A percentile compares a stretch with the other conserved stretches of the same genome.
Conservation (phyloP, 73 alveolate species). For the Paramecium octaurelia region DNA sequence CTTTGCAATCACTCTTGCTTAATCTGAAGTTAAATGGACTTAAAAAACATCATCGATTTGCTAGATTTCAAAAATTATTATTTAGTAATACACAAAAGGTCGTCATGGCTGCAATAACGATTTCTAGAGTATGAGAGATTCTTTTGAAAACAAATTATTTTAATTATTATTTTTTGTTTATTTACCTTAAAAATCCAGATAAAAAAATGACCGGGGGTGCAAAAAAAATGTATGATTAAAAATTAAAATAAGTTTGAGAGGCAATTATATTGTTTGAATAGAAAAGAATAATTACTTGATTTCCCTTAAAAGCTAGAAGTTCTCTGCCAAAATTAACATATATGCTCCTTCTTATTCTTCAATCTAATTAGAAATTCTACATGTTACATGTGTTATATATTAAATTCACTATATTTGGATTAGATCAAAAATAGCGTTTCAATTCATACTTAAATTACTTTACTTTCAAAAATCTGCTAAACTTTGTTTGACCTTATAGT, state of each 20-base stretch:
- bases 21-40: neutral
- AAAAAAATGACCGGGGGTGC: constrained; percentile 1
- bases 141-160: neutral
- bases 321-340: neutral
- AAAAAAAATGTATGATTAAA: neutral
- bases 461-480: neutral
- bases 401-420: neutral
- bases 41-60: constrained; percentile 4
- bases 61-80: neutral
- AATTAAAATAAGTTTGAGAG: neutral
- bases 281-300: neutral
- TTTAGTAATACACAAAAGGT: neutral
- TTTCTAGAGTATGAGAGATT: neutral
- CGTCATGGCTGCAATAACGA: constrained; percentile 7
- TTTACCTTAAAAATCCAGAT: neutral
- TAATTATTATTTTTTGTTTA: neutral
- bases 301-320: neutral
- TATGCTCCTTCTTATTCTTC: neutral
- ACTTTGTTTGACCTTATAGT: neutral
- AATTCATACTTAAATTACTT: neutral
- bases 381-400: constrained; percentile 41
- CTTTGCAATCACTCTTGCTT: constrained; percentile 41
- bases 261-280: neutral
- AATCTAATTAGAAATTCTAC: constrained; percentile 67
- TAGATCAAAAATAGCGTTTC: neutral